These are phyloP conservation scores for Lojkania enalia DNA, from an alignment of 2,329 filamentous ascomycete species.

Conservation along the genomic window DNA sequence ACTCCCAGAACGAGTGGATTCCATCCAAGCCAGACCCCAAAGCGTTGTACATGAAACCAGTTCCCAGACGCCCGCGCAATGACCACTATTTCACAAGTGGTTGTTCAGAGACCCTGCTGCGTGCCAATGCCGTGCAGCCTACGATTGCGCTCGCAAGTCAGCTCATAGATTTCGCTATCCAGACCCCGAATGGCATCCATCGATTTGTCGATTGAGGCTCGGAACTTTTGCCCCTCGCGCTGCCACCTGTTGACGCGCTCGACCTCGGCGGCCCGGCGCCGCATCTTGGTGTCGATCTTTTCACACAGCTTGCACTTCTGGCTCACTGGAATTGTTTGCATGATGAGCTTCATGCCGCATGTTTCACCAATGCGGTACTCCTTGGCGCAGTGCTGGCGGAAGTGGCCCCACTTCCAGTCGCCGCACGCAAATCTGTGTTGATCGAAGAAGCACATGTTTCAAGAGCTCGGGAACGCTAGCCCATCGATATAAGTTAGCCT, in stretches of 20 bases:
- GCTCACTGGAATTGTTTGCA: slow-evolving; percentile 65
- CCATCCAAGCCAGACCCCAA: slow-evolving; percentile 30
- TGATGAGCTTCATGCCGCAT: slow-evolving; percentile 90
- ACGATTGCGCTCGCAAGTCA: slow-evolving; percentile 59
- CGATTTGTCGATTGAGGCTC: slow-evolving; percentile 67
- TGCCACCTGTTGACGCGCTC: slow-evolving; percentile 78
- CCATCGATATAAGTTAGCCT: slow-evolving; percentile 34
- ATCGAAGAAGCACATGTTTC: slow-evolving; percentile 91
- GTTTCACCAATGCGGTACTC: slow-evolving; percentile 97
- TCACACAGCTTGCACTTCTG: slow-evolving; percentile 83
- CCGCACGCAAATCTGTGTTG: slow-evolving; percentile 82
- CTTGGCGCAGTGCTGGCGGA: slow-evolving; percentile 88
- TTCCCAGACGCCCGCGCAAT: slow-evolving; percentile 33
- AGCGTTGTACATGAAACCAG: slow-evolving; percentile 42
- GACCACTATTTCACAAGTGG: slow-evolving; percentile 18
- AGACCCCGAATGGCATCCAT: slow-evolving; percentile 73
- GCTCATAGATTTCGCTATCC: slow-evolving; percentile 67
- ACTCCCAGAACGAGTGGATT: slow-evolving; percentile 39
- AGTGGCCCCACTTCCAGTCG: slow-evolving; percentile 94
- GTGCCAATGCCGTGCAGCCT: slow-evolving; percentile 39
- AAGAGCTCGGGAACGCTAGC: slow-evolving; percentile 35
- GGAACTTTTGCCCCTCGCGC: slow-evolving; percentile 65
- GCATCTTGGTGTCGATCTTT: slow-evolving; percentile 83
- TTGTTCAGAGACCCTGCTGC: slow-evolving; percentile 6
- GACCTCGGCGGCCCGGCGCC: slow-evolving; percentile 73